Conservation (phyloP, 208 protist genomes). For the Trypanosoma boissoni region DNA sequence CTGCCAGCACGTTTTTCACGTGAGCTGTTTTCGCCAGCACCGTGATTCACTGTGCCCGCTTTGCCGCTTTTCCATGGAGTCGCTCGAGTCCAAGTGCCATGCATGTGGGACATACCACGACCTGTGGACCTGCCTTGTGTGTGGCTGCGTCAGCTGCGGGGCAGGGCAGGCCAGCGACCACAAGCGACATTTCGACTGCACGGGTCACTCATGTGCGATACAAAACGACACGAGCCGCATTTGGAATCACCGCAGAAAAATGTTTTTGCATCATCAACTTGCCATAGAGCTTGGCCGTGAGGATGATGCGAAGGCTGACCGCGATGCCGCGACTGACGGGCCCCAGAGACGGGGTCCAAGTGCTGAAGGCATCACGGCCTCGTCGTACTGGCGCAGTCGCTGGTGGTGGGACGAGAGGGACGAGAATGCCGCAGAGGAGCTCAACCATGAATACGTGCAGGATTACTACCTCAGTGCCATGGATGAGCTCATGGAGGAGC, state of each 20-base stretch:
- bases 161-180: slow-evolving; percentile 48
- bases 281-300: slow-evolving; percentile 54
- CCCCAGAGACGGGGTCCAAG: neutral
- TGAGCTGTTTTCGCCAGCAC: slow-evolving; percentile 60
- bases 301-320: slow-evolving; percentile 21
- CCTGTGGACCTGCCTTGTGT: slow-evolving; percentile 85
- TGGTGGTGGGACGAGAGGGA: slow-evolving; percentile 38
- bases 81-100: slow-evolving; percentile 64
- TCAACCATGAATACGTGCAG: slow-evolving; percentile 26
- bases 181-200: slow-evolving; percentile 51
- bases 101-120: slow-evolving; percentile 72
- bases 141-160: slow-evolving; percentile 74
- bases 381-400: slow-evolving; percentile 25
- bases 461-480: slow-evolving; percentile 26
- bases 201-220: slow-evolving; percentile 69
- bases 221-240: slow-evolving; percentile 73
- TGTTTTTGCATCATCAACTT: slow-evolving; percentile 78
- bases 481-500: slow-evolving; percentile 25
- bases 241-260: slow-evolving; percentile 51
- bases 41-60: slow-evolving; percentile 64
- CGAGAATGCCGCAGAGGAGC: slow-evolving; percentile 21
- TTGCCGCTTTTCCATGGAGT: slow-evolving; percentile 76
- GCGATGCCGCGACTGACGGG: slow-evolving; percentile 16
- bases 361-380: slow-evolving; percentile 12
- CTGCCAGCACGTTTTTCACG: slow-evolving; percentile 74